These are phyloP conservation scores for Leucosporidium yakuticum DNA, from an alignment of 768 basidiomycete species.

Conservation along the genomic window DNA sequence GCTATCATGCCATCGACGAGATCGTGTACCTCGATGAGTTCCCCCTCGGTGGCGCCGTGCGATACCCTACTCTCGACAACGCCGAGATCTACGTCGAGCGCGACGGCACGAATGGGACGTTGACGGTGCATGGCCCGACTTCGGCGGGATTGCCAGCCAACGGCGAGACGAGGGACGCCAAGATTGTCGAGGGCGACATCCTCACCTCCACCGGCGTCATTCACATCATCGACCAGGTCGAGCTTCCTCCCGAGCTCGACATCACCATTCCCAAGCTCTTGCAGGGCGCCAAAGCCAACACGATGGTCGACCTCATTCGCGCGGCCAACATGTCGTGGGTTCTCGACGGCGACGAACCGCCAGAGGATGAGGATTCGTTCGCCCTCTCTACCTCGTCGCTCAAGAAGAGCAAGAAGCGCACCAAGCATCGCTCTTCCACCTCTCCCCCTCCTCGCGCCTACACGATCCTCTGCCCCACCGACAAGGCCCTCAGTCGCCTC, in stretches of 20 bases:
- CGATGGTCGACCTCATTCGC: slow-evolving; percentile 75
- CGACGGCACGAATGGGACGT: slow-evolving; percentile 27
- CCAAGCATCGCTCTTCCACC: slow-evolving; percentile 2
- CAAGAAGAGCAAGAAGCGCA: slow-evolving; percentile 2
- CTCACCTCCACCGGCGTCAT: slow-evolving; percentile 86
- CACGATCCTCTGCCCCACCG: slow-evolving; percentile 85
- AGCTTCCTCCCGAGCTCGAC: slow-evolving; percentile 66
- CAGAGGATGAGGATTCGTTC: slow-evolving; percentile 3
- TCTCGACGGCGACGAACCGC: slow-evolving; percentile 59
- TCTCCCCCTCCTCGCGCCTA: slow-evolving; percentile 50
- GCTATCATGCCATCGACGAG: slow-evolving; percentile 75
- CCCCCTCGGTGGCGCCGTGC: slow-evolving; percentile 54
- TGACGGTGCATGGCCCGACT: slow-evolving; percentile 33
- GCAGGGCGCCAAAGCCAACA: slow-evolving; percentile 77
- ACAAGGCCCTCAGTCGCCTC: slow-evolving; percentile 80
- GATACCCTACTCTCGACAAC: slow-evolving; percentile 64
- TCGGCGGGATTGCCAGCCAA: slow-evolving; percentile 40
- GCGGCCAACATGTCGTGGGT: slow-evolving; percentile 88
- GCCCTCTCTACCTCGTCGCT: slow-evolving; percentile 26
- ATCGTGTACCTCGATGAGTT: slow-evolving; percentile 62
- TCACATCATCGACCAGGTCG: slow-evolving; percentile 61
- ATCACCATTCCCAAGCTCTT: slow-evolving; percentile 82
- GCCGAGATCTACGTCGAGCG: slow-evolving; percentile 68
- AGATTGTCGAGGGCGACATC: slow-evolving; percentile 48
- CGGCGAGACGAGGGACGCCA: slow-evolving; percentile 43